Conservation (phyloP, 2,329 filamentous ascomycete species). For the Scedosporium aurantiacum region DNA sequence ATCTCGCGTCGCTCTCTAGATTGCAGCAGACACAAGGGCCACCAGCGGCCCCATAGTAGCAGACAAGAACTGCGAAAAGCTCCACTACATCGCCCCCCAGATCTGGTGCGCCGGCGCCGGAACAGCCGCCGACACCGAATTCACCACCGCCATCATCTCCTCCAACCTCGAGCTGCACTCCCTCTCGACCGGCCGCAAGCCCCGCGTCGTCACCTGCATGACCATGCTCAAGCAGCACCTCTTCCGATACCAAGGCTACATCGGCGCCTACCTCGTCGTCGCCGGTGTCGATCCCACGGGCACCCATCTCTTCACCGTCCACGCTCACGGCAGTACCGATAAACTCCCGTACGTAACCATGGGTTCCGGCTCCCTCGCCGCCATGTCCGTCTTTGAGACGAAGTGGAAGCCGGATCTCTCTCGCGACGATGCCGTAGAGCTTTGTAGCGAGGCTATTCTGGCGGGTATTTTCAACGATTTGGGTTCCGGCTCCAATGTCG, state of each 20-base stretch:
- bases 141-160: conserved; percentile 96
- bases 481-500: conserved; percentile 93
- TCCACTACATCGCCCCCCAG: conserved; percentile 96
- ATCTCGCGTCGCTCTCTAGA: conserved; percentile 40
- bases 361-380: conserved; percentile 84
- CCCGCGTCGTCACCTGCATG: conserved; percentile 98
- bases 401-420: conserved; percentile 76
- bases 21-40: conserved; percentile 95
- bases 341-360: conserved; percentile 99
- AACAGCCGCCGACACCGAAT: conserved; percentile 96
- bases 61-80: conserved; percentile 99
- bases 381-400: conserved; percentile 97
- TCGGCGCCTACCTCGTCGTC: conserved; percentile 94
- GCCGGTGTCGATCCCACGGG: conserved; percentile 95
- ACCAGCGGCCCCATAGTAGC: conserved; percentile 96
- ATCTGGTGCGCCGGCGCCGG: conserved; percentile 99
- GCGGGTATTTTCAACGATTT: conserved; percentile 98
- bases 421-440: conserved; percentile 68
- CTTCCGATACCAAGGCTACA: conserved; percentile 95
- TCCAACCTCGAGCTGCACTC: conserved; percentile 97
- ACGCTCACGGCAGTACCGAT: conserved; percentile 95
- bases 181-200: conserved; percentile 90
- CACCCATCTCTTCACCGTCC: conserved; percentile 90
- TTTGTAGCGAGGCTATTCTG: conserved; percentile 79
- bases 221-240: conserved; percentile 99